Conservation (phyloP, 306 rosid species). For the Fragaria ananassa region DNA sequence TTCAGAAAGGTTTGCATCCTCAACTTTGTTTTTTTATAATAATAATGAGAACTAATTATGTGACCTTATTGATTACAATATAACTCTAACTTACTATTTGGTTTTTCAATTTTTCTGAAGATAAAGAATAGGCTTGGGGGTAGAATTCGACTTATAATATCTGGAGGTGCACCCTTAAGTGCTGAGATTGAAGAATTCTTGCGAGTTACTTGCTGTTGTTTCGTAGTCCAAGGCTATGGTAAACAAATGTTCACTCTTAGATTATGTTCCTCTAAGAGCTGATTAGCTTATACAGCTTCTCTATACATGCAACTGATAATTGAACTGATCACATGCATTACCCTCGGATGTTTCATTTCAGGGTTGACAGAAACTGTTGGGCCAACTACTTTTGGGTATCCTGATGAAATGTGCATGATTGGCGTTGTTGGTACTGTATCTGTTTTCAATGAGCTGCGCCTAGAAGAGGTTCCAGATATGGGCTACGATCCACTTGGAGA, state of each 20-base stretch:
- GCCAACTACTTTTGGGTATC: slow-evolving; percentile 53
- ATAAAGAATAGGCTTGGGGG: slow-evolving; percentile 74
- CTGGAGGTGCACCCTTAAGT: slow-evolving; percentile 93
- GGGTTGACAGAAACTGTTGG: slow-evolving; percentile 95
- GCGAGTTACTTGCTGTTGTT: slow-evolving; percentile 73
- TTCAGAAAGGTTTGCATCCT: slow-evolving; percentile 64
- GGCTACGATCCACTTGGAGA: slow-evolving; percentile 72
- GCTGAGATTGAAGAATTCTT: slow-evolving; percentile 84
- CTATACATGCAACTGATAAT: neutral
- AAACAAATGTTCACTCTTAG: slow-evolving; percentile 13
- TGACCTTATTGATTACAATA: slow-evolving; percentile 1
- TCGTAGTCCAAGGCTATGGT: slow-evolving; percentile 81
- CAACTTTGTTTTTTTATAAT: neutral
- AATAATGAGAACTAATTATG: neutral
- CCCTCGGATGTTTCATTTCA: slow-evolving; percentile 30
- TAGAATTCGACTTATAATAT: slow-evolving; percentile 61
- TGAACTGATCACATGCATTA: neutral
- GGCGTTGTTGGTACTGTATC: slow-evolving; percentile 65
- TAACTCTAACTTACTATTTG: neutral
- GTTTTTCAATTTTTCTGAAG: slow-evolving; percentile 26
- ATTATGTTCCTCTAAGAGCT: neutral
- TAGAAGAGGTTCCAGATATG: slow-evolving; percentile 83
- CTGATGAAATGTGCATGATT: slow-evolving; percentile 86
- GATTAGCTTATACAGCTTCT: neutral
- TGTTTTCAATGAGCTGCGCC: slow-evolving; percentile 63